Conservation (phyloP, 257 asterid genomes). For the Solanum bulbocastanum region DNA sequence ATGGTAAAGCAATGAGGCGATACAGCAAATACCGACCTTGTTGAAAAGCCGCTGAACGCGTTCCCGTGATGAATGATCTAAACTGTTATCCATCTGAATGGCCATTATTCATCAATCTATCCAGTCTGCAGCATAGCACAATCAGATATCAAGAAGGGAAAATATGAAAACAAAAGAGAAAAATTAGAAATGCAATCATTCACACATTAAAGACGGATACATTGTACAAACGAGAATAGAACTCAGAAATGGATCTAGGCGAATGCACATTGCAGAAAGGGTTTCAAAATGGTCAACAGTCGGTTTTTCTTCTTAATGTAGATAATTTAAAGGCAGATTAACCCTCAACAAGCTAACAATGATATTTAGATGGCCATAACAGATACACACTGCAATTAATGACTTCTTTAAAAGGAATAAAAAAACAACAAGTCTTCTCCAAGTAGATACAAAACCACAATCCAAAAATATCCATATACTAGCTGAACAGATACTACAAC, state of each 20-base stretch:
- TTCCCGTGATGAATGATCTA: conserved; percentile 43
- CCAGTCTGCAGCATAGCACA: not conserved
- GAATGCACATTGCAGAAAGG: not conserved
- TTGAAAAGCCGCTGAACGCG: conserved; percentile 64
- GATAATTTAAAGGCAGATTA: not conserved
- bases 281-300: not conserved
- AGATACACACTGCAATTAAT: not conserved
- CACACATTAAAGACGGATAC: not conserved
- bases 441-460: not conserved
- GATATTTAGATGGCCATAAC: not conserved
- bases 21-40: conserved; percentile 38
- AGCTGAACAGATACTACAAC: not conserved
- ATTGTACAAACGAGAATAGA: not conserved
- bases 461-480: not conserved
- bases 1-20: not conserved
- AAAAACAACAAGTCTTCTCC: not conserved
- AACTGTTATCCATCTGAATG: conserved; percentile 64
- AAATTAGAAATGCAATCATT: not conserved
- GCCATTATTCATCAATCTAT: conserved; percentile 56
- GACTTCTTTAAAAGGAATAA: not conserved
- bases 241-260: not conserved
- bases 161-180: not conserved
- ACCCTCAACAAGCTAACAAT: not conserved
- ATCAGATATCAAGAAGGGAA: not conserved
- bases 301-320: not conserved